A percentile compares a stretch with the other conserved stretches of the same genome.
These are phyloP conservation scores for Coemansia sp. DNA, from an alignment of 192 early-diverging fungal genomes.

Conservation along the genomic window DNA sequence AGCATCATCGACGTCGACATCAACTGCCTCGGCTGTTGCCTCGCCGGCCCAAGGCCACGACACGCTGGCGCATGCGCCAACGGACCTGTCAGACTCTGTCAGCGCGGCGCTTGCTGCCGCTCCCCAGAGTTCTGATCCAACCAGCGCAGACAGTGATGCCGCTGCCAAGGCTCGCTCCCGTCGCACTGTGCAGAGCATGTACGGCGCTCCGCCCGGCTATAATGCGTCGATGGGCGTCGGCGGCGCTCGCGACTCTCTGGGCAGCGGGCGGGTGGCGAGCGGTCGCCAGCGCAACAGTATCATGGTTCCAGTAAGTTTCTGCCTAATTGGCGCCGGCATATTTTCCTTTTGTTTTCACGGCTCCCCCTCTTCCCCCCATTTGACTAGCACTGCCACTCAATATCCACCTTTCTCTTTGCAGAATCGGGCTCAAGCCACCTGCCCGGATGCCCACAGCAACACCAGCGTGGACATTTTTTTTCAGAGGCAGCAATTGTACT, in stretches of 20 bases:
- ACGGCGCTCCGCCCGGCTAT: conserved; percentile 56
- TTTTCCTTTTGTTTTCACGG: not conserved
- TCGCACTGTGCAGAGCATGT: conserved; percentile 57
- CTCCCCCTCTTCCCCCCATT: not conserved
- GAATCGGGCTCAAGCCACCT: conserved; percentile 6
- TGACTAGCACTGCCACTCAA: conserved; percentile 9
- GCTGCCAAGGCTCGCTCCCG: conserved; percentile 32
- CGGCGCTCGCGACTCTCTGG: conserved; percentile 42
- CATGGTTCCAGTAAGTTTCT: conserved; percentile 56
- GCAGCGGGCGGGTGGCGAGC: conserved; percentile 51
- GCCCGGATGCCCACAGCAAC: not conserved
- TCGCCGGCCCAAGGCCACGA: conserved; percentile 29
- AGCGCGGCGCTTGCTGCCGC: conserved; percentile 1
- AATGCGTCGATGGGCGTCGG: conserved; percentile 56
- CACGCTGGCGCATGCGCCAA: conserved; percentile 5
- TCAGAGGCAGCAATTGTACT: not conserved
- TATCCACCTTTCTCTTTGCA: not conserved
- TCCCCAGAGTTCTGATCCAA: conserved; percentile 6
- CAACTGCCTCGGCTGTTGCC: conserved; percentile 32
- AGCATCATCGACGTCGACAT: conserved; percentile 15
- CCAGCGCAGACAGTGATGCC: conserved; percentile 14
- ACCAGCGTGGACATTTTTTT: not conserved
- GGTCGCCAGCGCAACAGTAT: conserved; percentile 59
- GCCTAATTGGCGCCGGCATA: not conserved
- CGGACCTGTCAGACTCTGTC: conserved; percentile 11